Evolutionary conservation across 23 red algal species (phyloP).

Genomic region (Chondrus crispus): DNA sequence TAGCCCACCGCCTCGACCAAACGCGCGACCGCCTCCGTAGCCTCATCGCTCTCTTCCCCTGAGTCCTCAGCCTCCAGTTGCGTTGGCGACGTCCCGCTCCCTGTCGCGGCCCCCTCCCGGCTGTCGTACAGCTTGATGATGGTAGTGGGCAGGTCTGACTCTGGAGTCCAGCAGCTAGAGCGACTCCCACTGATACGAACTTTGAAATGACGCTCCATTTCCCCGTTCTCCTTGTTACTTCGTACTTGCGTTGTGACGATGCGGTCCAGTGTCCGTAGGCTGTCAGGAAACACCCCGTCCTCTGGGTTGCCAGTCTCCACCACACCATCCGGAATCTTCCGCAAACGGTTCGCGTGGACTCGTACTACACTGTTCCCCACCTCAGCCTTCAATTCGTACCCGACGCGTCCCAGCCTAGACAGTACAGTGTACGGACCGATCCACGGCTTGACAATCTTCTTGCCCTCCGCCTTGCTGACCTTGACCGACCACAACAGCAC

Average conservation of each 20-base stretch:
- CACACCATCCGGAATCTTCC: neutral
- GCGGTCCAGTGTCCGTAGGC: neutral
- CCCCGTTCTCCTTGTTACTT: neutral
- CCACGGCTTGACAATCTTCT: slow-evolving; percentile 6
- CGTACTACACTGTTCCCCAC: neutral
- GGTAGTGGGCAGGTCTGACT: neutral
- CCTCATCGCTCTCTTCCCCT: neutral
- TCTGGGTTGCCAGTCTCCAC: neutral
- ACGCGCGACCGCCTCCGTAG: too few relatives aligned
- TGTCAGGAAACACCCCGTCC: neutral
- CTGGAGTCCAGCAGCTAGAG: neutral
- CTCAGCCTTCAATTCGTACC: neutral
- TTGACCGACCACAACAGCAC: neutral
- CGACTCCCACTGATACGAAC: neutral
- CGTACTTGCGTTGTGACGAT: neutral
- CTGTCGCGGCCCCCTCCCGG: neutral
- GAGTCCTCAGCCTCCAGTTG: neutral
- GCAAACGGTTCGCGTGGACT: slow-evolving; percentile 16
- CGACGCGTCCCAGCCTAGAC: neutral
- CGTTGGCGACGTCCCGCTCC: neutral
- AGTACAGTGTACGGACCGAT: neutral
- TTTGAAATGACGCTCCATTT: neutral
- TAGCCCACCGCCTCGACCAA: too few relatives aligned
- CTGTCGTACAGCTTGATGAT: neutral
- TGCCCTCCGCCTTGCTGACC: neutral